Percentiles rank a stretch among this genome's conserved stretches.
Evolutionary conservation across 1,284 basidiomycete genomes (phyloP).

Genomic region (Trichosporon sp.): DNA sequence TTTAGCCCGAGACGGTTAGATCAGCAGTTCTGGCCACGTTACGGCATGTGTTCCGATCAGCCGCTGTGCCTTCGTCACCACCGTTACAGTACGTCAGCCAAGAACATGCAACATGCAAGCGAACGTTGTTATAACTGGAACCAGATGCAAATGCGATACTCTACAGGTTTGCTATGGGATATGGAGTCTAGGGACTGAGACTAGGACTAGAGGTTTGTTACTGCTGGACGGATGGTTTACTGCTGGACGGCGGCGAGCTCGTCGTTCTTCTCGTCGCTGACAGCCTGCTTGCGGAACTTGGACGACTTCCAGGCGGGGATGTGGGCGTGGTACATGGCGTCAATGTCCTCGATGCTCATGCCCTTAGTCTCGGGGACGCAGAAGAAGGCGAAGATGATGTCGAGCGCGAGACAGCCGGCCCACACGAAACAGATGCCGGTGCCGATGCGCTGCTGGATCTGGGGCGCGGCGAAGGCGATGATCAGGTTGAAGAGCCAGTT

Average conservation of each 20-base stretch:
- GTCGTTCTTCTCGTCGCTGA: neutral
- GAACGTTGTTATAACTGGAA: too few species aligned
- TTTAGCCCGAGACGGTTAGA: too few species aligned
- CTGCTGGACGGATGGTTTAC: neutral
- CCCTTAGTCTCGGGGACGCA: constrained; percentile 57
- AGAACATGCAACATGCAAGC: too few species aligned
- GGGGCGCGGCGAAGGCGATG: constrained; percentile 55
- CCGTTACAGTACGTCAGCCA: too few species aligned
- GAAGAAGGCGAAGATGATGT: constrained; percentile 52
- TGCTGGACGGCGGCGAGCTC: neutral
- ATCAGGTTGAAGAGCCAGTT: constrained; percentile 57
- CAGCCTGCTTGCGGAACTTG: constrained; percentile 30
- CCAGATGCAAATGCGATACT: too few species aligned
- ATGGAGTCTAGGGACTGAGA: neutral
- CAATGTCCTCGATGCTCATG: constrained; percentile 53
- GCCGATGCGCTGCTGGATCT: constrained; percentile 53
- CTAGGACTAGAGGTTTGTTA: too few species aligned
- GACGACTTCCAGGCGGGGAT: constrained; percentile 51
- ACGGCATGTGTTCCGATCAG: too few species aligned
- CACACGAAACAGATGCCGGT: constrained; percentile 56
- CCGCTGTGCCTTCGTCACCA: too few species aligned
- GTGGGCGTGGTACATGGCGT: constrained; percentile 52
- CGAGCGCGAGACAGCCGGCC: constrained; percentile 50
- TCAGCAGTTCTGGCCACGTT: too few species aligned
- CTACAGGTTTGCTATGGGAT: too few species aligned